Conservation (phyloP, 495 filamentous ascomycete genomes). For the Penicillium paradoxum region DNA sequence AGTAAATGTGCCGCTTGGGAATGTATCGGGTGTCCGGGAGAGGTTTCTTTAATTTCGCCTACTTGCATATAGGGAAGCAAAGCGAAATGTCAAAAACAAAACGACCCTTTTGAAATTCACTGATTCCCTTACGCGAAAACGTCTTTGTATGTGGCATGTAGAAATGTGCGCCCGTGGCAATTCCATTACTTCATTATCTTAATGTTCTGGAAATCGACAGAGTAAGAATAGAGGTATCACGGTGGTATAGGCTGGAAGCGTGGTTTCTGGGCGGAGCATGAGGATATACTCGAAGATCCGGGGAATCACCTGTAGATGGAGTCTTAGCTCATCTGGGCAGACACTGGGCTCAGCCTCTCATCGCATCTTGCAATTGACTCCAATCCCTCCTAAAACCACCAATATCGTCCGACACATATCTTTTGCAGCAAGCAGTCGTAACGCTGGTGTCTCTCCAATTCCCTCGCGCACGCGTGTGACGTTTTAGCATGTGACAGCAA, state of each 20-base stretch:
- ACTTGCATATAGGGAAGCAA: conserved; percentile 45
- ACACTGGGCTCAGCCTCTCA: too few species aligned
- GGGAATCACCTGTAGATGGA: not conserved
- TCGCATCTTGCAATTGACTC: not conserved
- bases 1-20: conserved; percentile 44
- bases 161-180: conserved; percentile 13
- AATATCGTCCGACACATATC: not conserved
- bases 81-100: conserved; percentile 43
- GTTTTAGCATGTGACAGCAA: conserved; percentile 37
- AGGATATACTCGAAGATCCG: not conserved
- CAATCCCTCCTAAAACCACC: not conserved
- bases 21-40: conserved; percentile 41
- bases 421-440: not conserved
- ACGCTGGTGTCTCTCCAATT: not conserved
- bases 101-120: conserved; percentile 38
- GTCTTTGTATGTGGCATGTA: conserved; percentile 28
- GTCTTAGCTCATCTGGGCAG: not conserved
- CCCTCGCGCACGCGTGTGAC: conserved; percentile 14
- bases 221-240: not conserved
- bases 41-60: conserved; percentile 43
- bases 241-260: too few species aligned
- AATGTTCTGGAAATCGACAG: not conserved
- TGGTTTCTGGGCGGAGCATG: not conserved
- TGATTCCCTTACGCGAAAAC: conserved; percentile 18
- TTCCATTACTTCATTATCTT: not conserved